Conservation (phyloP, 306 rosid species). For the Crataegus laevigata region DNA sequence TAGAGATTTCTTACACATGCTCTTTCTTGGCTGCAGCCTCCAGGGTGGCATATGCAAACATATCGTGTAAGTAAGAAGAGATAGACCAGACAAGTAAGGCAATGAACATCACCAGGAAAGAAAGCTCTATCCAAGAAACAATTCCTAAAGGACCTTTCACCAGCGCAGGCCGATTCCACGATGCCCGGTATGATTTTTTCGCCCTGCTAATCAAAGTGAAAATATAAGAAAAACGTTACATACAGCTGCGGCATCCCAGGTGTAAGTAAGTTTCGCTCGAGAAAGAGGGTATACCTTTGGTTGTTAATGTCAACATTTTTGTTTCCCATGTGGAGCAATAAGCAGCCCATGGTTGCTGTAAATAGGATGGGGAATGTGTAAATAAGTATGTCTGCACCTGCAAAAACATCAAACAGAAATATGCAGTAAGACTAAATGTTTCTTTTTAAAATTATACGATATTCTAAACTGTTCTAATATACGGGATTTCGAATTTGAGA, state of each 20-base stretch:
- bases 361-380: slow-evolving; percentile 40
- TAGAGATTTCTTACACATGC: slow-evolving; percentile 26
- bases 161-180: slow-evolving; percentile 40
- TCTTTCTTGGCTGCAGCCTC: slow-evolving; percentile 21
- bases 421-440: background rate
- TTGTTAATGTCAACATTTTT: slow-evolving; percentile 8
- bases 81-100: slow-evolving; percentile 46
- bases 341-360: slow-evolving; percentile 33
- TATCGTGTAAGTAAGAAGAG: slow-evolving; percentile 29
- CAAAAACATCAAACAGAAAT: background rate
- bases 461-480: too few relatives aligned
- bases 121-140: slow-evolving; percentile 34
- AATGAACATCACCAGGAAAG: slow-evolving; percentile 34
- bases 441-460: too few relatives aligned
- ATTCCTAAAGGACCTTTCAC: slow-evolving; percentile 50
- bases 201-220: slow-evolving; percentile 8
- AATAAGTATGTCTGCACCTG: slow-evolving; percentile 36
- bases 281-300: slow-evolving; percentile 19
- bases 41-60: slow-evolving; percentile 24
- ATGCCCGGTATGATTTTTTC: slow-evolving; percentile 12
- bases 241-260: too few relatives aligned
- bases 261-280: too few relatives aligned
- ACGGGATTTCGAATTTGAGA: background rate
- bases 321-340: slow-evolving; percentile 32
- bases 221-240: background rate